Percentiles rank a stretch among this genome's conserved stretches.
phyloP scores from a whole-genome alignment of 805 yeast genomes.

The Ogataea trehaloabstinens region DNA sequence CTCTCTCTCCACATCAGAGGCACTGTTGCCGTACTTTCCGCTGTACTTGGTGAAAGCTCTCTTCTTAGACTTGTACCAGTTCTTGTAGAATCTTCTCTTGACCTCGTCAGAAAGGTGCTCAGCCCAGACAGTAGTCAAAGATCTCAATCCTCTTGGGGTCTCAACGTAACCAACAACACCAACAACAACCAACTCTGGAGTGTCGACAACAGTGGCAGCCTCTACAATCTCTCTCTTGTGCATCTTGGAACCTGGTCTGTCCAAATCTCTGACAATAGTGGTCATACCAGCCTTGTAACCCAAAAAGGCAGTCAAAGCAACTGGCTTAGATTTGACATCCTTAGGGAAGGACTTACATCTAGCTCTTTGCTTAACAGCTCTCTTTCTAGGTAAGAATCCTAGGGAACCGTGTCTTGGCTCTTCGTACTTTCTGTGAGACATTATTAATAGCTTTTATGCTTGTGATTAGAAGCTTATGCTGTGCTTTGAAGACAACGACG shows the following conservation, averaged over 20 bases:
- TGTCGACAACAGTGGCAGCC: constrained; percentile 98
- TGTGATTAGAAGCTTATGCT: neutral
- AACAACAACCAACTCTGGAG: constrained; percentile 98
- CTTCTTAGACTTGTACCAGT: constrained; percentile 99
- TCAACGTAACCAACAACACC: constrained; percentile 99
- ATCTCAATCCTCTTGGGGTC: constrained; percentile 99
- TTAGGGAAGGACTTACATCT: constrained; percentile 99
- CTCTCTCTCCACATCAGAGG: constrained; percentile 88
- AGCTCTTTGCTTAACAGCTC: constrained; percentile 98
- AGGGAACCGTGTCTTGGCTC: constrained; percentile 99
- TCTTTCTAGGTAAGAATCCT: constrained; percentile 99
- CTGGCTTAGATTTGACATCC: constrained; percentile 97
- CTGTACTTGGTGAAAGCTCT: constrained; percentile 99
- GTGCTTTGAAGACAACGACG: no score
- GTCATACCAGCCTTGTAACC: constrained; percentile 99
- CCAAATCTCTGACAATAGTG: constrained; percentile 99
- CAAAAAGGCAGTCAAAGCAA: constrained; percentile 97
- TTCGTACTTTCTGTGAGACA: constrained; percentile 99
- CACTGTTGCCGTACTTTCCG: constrained; percentile 92
- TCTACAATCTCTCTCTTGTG: constrained; percentile 99
- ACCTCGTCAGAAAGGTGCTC: constrained; percentile 99
- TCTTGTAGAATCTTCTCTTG: constrained; percentile 99
- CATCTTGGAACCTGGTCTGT: constrained; percentile 99
- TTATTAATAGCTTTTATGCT: constrained; percentile 31
- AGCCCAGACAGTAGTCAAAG: constrained; percentile 99